These are phyloP conservation scores for Phialocephala subalpina DNA, from an alignment of 2,329 filamentous ascomycete genomes.

Conservation along the genomic window DNA sequence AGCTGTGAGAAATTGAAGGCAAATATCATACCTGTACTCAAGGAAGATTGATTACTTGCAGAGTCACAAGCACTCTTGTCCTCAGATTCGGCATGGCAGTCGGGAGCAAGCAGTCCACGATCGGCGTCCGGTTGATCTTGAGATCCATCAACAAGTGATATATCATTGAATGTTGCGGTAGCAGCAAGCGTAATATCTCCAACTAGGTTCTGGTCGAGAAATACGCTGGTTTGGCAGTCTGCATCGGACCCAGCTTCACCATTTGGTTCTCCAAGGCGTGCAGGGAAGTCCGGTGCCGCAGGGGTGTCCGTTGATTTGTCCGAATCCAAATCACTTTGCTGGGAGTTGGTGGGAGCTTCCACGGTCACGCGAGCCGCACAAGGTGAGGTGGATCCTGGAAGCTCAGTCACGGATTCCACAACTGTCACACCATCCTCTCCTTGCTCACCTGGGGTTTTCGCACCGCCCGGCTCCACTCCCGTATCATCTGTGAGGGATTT, in stretches of 20 bases:
- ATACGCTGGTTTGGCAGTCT: background rate
- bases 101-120: background rate
- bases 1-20: constrained; percentile 1
- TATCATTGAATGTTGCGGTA: background rate
- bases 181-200: constrained; percentile 1
- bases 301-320: background rate
- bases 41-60: constrained; percentile 1
- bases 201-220: background rate
- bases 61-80: constrained; percentile 2
- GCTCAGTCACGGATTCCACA: background rate
- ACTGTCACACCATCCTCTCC: constrained; percentile 2
- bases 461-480: background rate
- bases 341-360: background rate
- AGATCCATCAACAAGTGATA: background rate
- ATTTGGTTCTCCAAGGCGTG: constrained; percentile 1
- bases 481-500: constrained; percentile 3
- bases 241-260: background rate
- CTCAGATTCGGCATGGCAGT: constrained; percentile 2
- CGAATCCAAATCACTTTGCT: background rate
- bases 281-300: background rate
- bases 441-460: background rate
- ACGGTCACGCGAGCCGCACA: background rate
- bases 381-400: background rate
- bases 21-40: constrained; percentile 3
- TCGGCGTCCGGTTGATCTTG: constrained; percentile 2